Conservation (phyloP, 768 basidiomycete species). For the Boletus vinaceobasis region DNA sequence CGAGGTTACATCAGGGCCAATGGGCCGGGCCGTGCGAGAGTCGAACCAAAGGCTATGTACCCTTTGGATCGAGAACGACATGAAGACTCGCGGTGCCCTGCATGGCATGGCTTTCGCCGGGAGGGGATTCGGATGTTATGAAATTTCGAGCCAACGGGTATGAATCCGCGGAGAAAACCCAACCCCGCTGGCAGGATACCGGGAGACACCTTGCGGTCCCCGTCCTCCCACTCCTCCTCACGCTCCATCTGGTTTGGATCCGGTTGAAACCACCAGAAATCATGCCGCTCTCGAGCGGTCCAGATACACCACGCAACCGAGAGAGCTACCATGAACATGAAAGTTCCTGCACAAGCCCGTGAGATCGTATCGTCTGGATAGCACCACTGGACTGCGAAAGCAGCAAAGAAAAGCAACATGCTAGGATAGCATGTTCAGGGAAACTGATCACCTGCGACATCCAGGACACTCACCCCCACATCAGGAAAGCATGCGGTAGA, state of each 20-base stretch:
- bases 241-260: slow-evolving; percentile 5
- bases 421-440: slow-evolving; percentile 11
- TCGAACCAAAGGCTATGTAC: background rate
- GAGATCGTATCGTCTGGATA: background rate
- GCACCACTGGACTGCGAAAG: slow-evolving; percentile 26
- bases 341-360: slow-evolving; percentile 28
- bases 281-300: slow-evolving; percentile 11
- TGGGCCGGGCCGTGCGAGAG: background rate
- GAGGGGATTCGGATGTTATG: background rate
- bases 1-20: too few relatives aligned
- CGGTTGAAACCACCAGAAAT: slow-evolving; percentile 27
- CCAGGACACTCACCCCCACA: slow-evolving; percentile 51
- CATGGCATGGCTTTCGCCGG: background rate
- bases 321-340: slow-evolving; percentile 27
- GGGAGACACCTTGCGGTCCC: background rate
- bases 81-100: background rate
- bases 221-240: background rate
- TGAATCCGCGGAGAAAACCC: background rate
- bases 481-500: slow-evolving; percentile 51
- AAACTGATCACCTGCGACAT: background rate
- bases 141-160: background rate
- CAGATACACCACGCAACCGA: slow-evolving; percentile 47
- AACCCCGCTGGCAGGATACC: background rate
- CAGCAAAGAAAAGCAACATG: slow-evolving; percentile 28
- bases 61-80: background rate